Conservation (phyloP, 768 basidiomycete genomes). For the Astraeus odoratus region DNA sequence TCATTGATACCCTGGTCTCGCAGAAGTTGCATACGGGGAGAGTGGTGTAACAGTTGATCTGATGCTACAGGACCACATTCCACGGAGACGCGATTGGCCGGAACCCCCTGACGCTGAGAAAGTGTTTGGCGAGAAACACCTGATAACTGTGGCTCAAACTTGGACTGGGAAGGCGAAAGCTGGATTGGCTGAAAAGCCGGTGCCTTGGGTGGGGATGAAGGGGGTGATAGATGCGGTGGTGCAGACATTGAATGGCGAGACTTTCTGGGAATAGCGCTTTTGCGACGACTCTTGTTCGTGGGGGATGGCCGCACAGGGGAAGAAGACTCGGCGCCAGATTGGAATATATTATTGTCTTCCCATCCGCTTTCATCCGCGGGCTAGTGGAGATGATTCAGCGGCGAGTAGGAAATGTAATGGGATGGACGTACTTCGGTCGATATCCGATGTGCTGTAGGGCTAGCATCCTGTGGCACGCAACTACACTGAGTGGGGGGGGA, state of each 20-base stretch:
- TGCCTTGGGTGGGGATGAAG: constrained; percentile 34
- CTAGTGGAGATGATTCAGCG: constrained; percentile 13
- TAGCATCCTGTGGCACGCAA: constrained; percentile 39
- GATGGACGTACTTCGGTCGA: constrained; percentile 35
- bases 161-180: constrained; percentile 46
- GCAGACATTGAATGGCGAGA: constrained; percentile 68
- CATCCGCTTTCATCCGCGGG: constrained; percentile 69
- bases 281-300: constrained; percentile 37
- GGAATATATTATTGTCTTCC: constrained; percentile 89
- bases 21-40: constrained; percentile 1
- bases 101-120: constrained; percentile 12
- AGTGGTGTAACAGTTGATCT: constrained; percentile 7
- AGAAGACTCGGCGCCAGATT: constrained; percentile 85
- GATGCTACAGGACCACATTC: constrained; percentile 11
- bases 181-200: constrained; percentile 17
- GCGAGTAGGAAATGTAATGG: constrained; percentile 10
- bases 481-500: constrained; percentile 1
- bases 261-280: constrained; percentile 35
- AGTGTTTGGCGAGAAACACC: constrained; percentile 27
- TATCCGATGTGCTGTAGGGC: constrained; percentile 46
- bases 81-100: constrained; percentile 10
- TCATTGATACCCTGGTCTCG: neutral
- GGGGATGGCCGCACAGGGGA: constrained; percentile 67
- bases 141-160: constrained; percentile 50
- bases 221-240: constrained; percentile 48